These are phyloP conservation scores for Lichtheimia ramosa DNA, from an alignment of 371 early-diverging fungal genomes.

Conservation along the genomic window DNA sequence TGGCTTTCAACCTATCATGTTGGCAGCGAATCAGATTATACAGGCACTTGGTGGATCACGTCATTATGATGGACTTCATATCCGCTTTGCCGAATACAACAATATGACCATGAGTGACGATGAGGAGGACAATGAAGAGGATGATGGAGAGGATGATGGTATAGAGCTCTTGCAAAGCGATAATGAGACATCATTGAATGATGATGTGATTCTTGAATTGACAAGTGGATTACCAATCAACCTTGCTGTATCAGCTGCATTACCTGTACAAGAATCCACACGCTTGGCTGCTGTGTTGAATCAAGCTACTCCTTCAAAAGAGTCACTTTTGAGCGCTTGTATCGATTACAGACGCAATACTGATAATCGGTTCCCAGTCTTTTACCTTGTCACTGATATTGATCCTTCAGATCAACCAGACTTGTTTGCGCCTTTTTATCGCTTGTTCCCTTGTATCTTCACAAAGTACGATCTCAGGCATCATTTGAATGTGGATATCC, in stretches of 20 bases:
- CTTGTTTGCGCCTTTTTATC: slow-evolving; percentile 3
- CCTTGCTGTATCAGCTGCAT: slow-evolving; percentile 26
- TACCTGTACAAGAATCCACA: slow-evolving; percentile 21
- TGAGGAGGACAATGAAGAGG: not conserved
- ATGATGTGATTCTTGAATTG: slow-evolving; percentile 23
- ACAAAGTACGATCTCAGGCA: slow-evolving; percentile 19
- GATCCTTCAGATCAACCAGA: not conserved
- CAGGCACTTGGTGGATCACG: slow-evolving; percentile 11
- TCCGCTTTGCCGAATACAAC: slow-evolving; percentile 4
- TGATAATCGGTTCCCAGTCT: slow-evolving; percentile 22
- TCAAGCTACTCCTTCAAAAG: not conserved
- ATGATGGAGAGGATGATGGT: not conserved
- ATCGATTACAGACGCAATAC: slow-evolving; percentile 19
- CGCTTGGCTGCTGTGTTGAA: slow-evolving; percentile 8
- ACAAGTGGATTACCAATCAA: slow-evolving; percentile 31
- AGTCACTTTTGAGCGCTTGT: slow-evolving; percentile 20
- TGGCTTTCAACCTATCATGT: slow-evolving; percentile 1
- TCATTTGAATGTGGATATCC: slow-evolving; percentile 12
- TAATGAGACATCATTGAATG: slow-evolving; percentile 6
- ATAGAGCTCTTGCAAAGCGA: not conserved
- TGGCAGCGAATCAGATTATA: slow-evolving; percentile 6
- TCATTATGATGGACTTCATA: slow-evolving; percentile 4
- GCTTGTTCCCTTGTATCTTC: slow-evolving; percentile 30
- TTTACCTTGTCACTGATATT: slow-evolving; percentile 21
- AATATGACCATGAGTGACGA: not conserved